phyloP scores from a whole-genome alignment of 2,329 filamentous ascomycete genomes.

The Penicillium sp. region DNA sequence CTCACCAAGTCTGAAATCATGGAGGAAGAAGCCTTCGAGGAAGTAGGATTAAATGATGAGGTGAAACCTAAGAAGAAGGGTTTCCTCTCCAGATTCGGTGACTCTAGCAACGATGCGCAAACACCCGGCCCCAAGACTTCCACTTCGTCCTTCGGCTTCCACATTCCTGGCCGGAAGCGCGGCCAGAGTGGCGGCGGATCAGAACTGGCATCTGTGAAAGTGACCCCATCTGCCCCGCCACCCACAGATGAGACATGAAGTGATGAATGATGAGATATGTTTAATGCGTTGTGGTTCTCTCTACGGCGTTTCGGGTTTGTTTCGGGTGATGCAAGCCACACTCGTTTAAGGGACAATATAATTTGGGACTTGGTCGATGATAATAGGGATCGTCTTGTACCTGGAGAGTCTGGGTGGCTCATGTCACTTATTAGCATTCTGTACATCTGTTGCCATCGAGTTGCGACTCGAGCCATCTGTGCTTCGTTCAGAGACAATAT shows the following conservation, averaged over 20 bases:
- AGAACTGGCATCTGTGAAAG: constrained; percentile 66
- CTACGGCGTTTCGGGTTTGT: constrained; percentile 9
- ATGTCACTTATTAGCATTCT: constrained; percentile 5
- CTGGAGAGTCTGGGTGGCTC: background rate
- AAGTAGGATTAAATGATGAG: constrained; percentile 83
- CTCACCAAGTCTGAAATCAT: constrained; percentile 64
- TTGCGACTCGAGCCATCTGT: constrained; percentile 1
- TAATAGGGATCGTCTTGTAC: background rate
- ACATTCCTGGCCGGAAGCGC: constrained; percentile 70
- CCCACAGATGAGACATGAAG: constrained; percentile 22
- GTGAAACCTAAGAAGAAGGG: constrained; percentile 72
- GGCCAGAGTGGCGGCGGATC: constrained; percentile 69
- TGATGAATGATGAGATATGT: constrained; percentile 16
- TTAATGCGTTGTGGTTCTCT: constrained; percentile 6
- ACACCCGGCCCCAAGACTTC: constrained; percentile 37
- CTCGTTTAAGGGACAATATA: background rate
- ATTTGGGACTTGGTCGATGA: background rate
- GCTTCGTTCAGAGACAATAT: background rate
- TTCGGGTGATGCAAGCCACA: constrained; percentile 1
- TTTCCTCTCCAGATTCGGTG: constrained; percentile 73
- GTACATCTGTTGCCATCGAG: constrained; percentile 14
- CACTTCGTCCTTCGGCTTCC: constrained; percentile 58
- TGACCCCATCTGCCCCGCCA: constrained; percentile 14
- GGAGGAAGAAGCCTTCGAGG: constrained; percentile 80
- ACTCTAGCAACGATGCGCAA: constrained; percentile 47